These are phyloP conservation scores for Magnolia changhungtana DNA, from an alignment of 164 flowering plant genomes.

Conservation along the genomic window DNA sequence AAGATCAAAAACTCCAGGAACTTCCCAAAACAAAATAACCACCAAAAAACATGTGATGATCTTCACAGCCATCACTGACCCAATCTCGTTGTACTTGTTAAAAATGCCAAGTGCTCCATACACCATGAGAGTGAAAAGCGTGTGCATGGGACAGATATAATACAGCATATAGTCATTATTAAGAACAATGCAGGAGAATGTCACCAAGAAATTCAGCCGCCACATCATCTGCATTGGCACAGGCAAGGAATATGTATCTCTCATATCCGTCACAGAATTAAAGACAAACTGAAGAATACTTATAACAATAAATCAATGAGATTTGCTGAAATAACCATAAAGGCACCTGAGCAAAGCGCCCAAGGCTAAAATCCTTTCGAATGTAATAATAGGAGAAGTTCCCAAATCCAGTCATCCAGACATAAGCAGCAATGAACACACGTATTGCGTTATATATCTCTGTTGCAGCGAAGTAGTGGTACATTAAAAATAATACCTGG, in stretches of 20 bases:
- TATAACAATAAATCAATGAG: background rate
- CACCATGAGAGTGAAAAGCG: slow-evolving; percentile 94
- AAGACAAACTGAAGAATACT: background rate
- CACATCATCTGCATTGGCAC: slow-evolving; percentile 91
- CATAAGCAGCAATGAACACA: slow-evolving; percentile 95
- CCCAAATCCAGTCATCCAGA: slow-evolving; percentile 99
- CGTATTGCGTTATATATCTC: slow-evolving; percentile 98
- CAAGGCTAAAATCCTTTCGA: slow-evolving; percentile 85
- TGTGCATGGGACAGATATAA: slow-evolving; percentile 98
- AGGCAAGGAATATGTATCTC: background rate
- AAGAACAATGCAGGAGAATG: slow-evolving; percentile 81
- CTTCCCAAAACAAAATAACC: slow-evolving; percentile 89
- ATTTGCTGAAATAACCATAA: background rate
- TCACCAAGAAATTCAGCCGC: slow-evolving; percentile 92
- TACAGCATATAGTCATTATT: slow-evolving; percentile 92
- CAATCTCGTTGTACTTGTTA: slow-evolving; percentile 75
- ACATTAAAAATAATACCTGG: slow-evolving; percentile 94
- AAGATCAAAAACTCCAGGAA: slow-evolving; percentile 85
- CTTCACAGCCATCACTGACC: slow-evolving; percentile 82
- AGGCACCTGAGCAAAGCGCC: slow-evolving; percentile 88
- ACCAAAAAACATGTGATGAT: slow-evolving; percentile 70
- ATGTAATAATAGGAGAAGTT: slow-evolving; percentile 96
- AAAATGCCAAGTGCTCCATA: slow-evolving; percentile 92
- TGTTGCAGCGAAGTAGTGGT: slow-evolving; percentile 95
- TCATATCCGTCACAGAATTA: background rate